These are phyloP conservation scores for Globisporangium iwayamae DNA, from an alignment of 352 stramenopile species.

Conservation along the genomic window DNA sequence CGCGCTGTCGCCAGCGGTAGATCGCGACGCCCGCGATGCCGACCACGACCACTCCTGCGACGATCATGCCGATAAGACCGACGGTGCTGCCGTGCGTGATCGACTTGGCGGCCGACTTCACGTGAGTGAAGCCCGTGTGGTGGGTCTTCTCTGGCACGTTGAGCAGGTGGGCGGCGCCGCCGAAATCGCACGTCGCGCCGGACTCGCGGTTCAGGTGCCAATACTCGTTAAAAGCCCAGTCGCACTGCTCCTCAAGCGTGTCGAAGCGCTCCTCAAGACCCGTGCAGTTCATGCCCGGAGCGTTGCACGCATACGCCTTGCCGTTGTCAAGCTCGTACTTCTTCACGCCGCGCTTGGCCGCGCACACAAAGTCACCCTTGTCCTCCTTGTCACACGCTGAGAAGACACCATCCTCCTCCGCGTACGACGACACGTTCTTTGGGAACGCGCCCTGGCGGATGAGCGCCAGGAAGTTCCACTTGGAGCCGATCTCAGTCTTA, in stretches of 20 bases:
- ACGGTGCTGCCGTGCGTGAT: neutral
- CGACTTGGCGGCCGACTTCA: neutral
- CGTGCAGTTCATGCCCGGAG: conserved; percentile 46
- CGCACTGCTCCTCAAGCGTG: conserved; percentile 58
- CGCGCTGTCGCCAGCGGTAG: conserved; percentile 23
- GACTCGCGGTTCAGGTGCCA: conserved; percentile 62
- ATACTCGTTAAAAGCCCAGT: conserved; percentile 74
- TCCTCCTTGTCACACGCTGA: conserved; percentile 65
- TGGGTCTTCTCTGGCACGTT: conserved; percentile 11
- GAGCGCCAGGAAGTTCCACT: conserved; percentile 89
- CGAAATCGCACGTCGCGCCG: conserved; percentile 74
- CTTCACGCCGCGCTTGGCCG: conserved; percentile 64
- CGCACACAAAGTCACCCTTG: conserved; percentile 68
- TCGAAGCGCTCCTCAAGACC: conserved; percentile 36
- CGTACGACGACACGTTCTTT: conserved; percentile 70
- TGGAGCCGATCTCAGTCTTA: conserved; percentile 88
- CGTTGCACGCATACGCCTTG: conserved; percentile 57
- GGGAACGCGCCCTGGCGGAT: conserved; percentile 60
- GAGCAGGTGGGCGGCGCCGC: conserved; percentile 56
- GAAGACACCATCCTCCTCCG: conserved; percentile 50
- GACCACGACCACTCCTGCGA: conserved; percentile 17
- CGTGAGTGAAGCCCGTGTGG: conserved; percentile 1
- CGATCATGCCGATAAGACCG: conserved; percentile 15
- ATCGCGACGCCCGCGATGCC: conserved; percentile 11
- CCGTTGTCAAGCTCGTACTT: conserved; percentile 47